Percentiles rank a stretch among this genome's conserved stretches.
These are phyloP conservation scores for Colletotrichum falcatum DNA, from an alignment of 2,329 filamentous ascomycete genomes.

Conservation along the genomic window DNA sequence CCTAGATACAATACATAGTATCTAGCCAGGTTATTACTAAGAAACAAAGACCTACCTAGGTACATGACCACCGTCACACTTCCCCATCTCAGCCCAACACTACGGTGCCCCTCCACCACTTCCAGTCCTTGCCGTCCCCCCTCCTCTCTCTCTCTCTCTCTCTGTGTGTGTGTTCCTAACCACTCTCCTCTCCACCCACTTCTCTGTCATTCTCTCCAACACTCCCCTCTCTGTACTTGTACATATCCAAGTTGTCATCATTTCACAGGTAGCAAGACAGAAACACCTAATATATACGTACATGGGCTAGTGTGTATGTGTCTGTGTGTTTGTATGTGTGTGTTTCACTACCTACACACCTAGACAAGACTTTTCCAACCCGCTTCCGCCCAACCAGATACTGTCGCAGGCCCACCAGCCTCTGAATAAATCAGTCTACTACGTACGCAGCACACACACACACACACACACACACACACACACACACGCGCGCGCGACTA, in stretches of 20 bases:
- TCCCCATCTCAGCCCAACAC: slow-evolving; percentile 34
- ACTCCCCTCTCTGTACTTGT: slow-evolving; percentile 12
- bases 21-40: not conserved
- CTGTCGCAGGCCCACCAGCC: slow-evolving; percentile 28
- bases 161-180: no score
- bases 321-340: not conserved
- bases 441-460: not conserved
- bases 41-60: not conserved
- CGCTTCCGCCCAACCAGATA: slow-evolving; percentile 22
- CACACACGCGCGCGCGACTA: not conserved
- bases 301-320: not conserved
- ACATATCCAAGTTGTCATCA: not conserved
- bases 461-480: no score
- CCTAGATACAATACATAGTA: not conserved
- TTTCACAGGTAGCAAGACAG: not conserved
- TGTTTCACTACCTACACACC: not conserved
- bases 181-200: slow-evolving; percentile 21
- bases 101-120: slow-evolving; percentile 21
- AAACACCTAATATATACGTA: not conserved
- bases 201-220: slow-evolving; percentile 29
- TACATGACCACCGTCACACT: slow-evolving; percentile 2
- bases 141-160: not conserved
- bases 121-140: slow-evolving; percentile 19
- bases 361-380: no score
- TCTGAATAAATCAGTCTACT: slow-evolving; percentile 22